Evolutionary conservation across 1,284 basidiomycete genomes (phyloP).

Genomic region (Phaffia rhodozyma): DNA sequence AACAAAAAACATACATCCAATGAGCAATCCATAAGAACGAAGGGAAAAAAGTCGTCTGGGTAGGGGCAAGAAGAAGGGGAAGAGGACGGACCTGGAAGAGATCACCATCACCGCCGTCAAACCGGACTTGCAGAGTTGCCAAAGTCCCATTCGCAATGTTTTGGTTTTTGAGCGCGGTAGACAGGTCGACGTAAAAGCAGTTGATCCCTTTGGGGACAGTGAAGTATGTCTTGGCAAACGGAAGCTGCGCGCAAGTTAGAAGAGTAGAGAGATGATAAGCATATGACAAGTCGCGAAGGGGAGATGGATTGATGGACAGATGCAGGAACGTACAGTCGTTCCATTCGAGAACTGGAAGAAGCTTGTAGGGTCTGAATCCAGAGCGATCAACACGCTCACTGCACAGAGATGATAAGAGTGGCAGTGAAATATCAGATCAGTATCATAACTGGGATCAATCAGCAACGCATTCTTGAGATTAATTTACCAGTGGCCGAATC

Average conservation of each 20-base stretch:
- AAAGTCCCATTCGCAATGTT: constrained; percentile 43
- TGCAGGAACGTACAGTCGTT: constrained; percentile 19
- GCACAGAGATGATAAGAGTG: constrained; percentile 16
- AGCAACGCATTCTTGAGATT: not conserved
- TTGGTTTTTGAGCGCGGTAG: not conserved
- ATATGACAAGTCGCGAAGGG: not conserved
- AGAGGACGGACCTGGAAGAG: constrained; percentile 47
- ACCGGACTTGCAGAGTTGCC: constrained; percentile 50
- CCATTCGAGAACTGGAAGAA: constrained; percentile 47
- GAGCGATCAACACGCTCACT: constrained; percentile 50
- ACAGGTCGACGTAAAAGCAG: constrained; percentile 52
- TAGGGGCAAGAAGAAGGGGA: not conserved
- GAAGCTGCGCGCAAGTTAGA: constrained; percentile 1
- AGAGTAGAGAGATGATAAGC: not conserved
- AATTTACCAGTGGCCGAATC: constrained; percentile 44
- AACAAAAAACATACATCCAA: constrained; percentile 9
- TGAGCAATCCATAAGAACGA: constrained; percentile 1
- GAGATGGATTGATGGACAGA: not conserved
- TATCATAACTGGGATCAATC: not conserved
- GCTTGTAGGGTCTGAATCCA: constrained; percentile 44
- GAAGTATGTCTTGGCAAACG: constrained; percentile 42
- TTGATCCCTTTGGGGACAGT: constrained; percentile 43
- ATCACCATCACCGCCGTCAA: constrained; percentile 51
- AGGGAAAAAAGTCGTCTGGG: not conserved
- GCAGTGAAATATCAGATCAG: not conserved